Base-by-base conservation (phyloP, 108 stramenopile species). In the Craspedostauros australis region DNA sequence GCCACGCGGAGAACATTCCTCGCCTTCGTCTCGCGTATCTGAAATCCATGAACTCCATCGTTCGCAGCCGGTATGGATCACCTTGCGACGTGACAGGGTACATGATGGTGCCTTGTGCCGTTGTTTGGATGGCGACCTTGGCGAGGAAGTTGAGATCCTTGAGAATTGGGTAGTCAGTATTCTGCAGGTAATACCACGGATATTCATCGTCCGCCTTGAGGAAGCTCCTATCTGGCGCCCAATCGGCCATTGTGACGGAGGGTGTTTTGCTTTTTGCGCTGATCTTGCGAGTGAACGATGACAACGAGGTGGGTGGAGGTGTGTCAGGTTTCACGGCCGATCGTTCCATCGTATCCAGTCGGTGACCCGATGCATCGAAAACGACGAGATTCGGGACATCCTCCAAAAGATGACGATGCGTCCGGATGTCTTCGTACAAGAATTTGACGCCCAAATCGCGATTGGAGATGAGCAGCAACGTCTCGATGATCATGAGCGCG, bases 301-400 rank as follows among this genome's bases (percentile, higher is more conserved):
- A n/a, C n/a, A n/a, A n/a, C n/a, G n/a, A n/a, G n/a, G n/a, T n/a
- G n/a, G n/a, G n/a, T n/a, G n/a, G n/a, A n/a, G n/a, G n/a, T n/a
- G n/a, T n/a, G n/a, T n/a, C n/a, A n/a, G 44, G 44, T 24, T 24
- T 24, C 23, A 24, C 24, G 44, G 24, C n/a, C n/a, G n/a, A n/a
- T n/a, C 24, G 48, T 0, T 16, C 30, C 28, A 56, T 32, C 0
- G 9, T 12, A 20, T 42, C 41, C 2, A 56, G 2, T 20, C 54
- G 54, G 44, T 56, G 54, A 1, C 54, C 54, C 20, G 54, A 44
- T 6, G 54, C 46, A 49, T 59, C 57, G 49, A 59, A 59, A 8
- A 59, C 47, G 21, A 59, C 18, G 18, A 59, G 16, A 48, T 59
- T 59, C 12, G 45, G 45, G 23, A 14, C 18, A 36, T 47, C 46